Percentiles rank a stretch among this genome's conserved stretches.
These are phyloP conservation scores for Pseudogymnoascus destructans DNA, from an alignment of 2,329 filamentous ascomycete species.

Conservation along the genomic window DNA sequence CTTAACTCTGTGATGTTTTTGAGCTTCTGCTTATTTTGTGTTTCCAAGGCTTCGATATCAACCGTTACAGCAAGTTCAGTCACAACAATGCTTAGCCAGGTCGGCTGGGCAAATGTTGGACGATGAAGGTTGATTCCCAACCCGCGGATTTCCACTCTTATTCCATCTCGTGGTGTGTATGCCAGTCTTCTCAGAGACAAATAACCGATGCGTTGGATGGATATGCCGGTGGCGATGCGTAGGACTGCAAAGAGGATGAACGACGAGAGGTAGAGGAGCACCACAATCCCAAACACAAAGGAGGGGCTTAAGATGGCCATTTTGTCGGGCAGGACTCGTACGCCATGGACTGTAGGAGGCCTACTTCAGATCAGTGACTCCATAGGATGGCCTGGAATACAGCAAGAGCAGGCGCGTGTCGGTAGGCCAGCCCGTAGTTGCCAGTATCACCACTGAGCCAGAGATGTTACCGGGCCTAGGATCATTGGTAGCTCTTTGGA, in stretches of 20 bases:
- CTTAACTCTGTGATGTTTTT: constrained; percentile 17
- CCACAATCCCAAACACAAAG: constrained; percentile 72
- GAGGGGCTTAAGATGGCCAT: constrained; percentile 62
- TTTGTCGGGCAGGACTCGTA: constrained; percentile 14
- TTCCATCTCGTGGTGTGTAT: constrained; percentile 77
- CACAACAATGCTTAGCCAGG: constrained; percentile 84
- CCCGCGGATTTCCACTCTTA: constrained; percentile 79
- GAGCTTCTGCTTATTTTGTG: constrained; percentile 29
- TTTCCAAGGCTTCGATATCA: constrained; percentile 55
- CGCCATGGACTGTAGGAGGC: constrained; percentile 1
- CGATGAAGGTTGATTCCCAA: constrained; percentile 80
- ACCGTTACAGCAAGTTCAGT: constrained; percentile 76
- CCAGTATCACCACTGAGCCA: neutral
- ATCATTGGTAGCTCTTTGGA: constrained; percentile 6
- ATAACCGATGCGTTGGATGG: constrained; percentile 89
- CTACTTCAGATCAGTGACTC: neutral
- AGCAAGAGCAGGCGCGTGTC: neutral
- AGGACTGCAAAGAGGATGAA: constrained; percentile 90
- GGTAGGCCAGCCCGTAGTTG: neutral
- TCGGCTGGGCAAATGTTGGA: constrained; percentile 92
- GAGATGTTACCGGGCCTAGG: neutral
- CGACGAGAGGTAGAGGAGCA: constrained; percentile 78
- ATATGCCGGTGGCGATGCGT: constrained; percentile 83
- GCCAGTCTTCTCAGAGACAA: constrained; percentile 82
- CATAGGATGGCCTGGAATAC: neutral